These are phyloP conservation scores for Eucalyptus pauciflora DNA, from an alignment of 345 rosid species.

Conservation along the genomic window DNA sequence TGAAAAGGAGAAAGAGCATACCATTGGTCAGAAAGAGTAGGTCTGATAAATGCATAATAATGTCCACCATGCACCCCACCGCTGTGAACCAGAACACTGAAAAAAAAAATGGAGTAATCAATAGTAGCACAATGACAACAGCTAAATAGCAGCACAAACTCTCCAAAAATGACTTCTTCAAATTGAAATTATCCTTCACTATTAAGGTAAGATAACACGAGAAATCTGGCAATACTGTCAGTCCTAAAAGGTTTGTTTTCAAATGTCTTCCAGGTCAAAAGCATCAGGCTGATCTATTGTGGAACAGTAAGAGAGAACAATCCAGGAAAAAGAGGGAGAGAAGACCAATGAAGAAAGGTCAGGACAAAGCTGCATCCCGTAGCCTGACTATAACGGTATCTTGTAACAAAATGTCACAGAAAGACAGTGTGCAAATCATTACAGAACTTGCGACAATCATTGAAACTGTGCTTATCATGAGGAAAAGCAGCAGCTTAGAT, in stretches of 20 bases:
- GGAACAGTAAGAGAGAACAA: background rate
- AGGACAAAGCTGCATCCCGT: background rate
- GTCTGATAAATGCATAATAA: conserved; percentile 96
- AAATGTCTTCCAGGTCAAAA: background rate
- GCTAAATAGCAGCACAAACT: background rate
- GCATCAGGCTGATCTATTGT: background rate
- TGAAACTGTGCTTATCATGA: background rate
- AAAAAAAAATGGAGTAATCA: background rate
- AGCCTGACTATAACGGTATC: background rate
- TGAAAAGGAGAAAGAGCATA: conserved; percentile 9
- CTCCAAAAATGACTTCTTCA: background rate
- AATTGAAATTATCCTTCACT: background rate
- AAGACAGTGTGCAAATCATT: background rate
- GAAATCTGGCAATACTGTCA: background rate
- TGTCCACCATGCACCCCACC: conserved; percentile 99
- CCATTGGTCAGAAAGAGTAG: conserved; percentile 94
- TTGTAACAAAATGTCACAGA: background rate
- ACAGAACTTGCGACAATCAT: background rate
- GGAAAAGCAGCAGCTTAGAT: background rate
- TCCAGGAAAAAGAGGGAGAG: background rate
- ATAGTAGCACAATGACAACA: background rate
- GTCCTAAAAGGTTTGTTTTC: background rate
- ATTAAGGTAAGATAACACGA: background rate
- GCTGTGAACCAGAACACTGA: conserved; percentile 94
- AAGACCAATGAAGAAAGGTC: background rate